Evolutionary conservation across 352 stramenopile genomes (phyloP).

Genomic region (Phytophthora chlamydospora): DNA sequence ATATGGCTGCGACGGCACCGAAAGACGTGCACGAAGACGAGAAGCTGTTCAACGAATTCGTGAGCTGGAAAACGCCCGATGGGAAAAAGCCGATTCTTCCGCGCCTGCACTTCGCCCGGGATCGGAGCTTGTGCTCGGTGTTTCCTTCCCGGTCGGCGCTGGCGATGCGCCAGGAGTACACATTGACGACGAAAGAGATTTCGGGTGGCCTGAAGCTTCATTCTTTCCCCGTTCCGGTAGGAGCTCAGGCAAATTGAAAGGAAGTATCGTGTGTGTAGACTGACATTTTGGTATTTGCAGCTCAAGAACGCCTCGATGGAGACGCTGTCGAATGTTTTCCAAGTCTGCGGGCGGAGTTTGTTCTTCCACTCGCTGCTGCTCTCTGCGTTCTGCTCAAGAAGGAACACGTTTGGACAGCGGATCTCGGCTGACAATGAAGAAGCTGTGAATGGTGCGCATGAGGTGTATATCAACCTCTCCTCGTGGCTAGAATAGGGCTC

Average conservation of each 20-base stretch:
- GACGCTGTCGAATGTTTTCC: conserved; percentile 71
- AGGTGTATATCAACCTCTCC: too few relatives aligned
- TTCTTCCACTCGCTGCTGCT: conserved; percentile 87
- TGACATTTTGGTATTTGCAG: conserved; percentile 36
- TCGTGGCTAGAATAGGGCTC: background rate
- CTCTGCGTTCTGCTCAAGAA: conserved; percentile 74
- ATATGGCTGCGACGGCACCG: conserved; percentile 22
- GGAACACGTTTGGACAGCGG: conserved; percentile 72
- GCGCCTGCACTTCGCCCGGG: conserved; percentile 73
- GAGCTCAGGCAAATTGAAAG: background rate
- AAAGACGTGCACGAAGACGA: conserved; percentile 71
- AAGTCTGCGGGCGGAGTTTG: conserved; percentile 84
- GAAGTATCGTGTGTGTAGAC: background rate
- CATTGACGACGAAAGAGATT: conserved; percentile 87
- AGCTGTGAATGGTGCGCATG: conserved; percentile 57
- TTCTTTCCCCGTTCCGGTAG: conserved; percentile 84
- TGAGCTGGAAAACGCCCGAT: conserved; percentile 74
- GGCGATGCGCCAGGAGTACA: conserved; percentile 83
- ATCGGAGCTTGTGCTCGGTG: conserved; percentile 78
- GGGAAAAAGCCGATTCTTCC: conserved; percentile 71
- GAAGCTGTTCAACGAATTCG: conserved; percentile 86
- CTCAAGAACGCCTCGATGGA: conserved; percentile 62
- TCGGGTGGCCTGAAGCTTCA: conserved; percentile 77
- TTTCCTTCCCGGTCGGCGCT: conserved; percentile 51
- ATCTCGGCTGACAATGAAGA: conserved; percentile 70